Percentiles rank a stretch among this genome's conserved stretches.
phyloP scores from a whole-genome alignment of 306 rosid species.

The Myrica gale region DNA sequence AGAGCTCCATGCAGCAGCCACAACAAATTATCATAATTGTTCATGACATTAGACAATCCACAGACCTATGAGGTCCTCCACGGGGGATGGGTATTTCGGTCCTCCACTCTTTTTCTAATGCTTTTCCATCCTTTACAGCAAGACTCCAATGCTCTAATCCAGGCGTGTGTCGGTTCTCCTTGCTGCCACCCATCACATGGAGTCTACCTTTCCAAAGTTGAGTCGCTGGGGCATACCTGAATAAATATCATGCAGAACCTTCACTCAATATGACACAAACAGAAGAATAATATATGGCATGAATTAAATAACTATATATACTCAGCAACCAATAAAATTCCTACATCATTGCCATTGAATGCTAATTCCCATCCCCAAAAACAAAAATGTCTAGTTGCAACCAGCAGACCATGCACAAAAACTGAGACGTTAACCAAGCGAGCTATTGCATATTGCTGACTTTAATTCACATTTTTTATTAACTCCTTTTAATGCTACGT shows the following conservation, averaged over 20 bases:
- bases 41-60: conserved; percentile 14
- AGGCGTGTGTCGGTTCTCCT: conserved; percentile 93
- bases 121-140: conserved; percentile 79
- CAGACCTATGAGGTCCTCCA: conserved; percentile 96
- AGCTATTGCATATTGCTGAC: not conserved
- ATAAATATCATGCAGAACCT: conserved; percentile 28
- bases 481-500: not conserved
- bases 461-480: not conserved
- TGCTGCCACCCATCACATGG: conserved; percentile 99
- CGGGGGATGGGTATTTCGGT: conserved; percentile 84
- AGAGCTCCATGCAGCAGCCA: not conserved
- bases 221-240: conserved; percentile 95
- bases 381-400: not conserved
- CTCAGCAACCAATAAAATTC: not conserved
- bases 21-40: conserved; percentile 11
- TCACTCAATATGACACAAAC: conserved; percentile 17
- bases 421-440: not conserved
- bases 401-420: not conserved
- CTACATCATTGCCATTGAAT: not conserved
- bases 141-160: conserved; percentile 94
- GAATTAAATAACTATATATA: not conserved
- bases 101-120: conserved; percentile 77
- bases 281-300: conserved; percentile 9
- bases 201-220: conserved; percentile 95
- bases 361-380: not conserved